Base-by-base conservation (phyloP, 116 monocot species). In the Posidonia oceanica region DNA sequence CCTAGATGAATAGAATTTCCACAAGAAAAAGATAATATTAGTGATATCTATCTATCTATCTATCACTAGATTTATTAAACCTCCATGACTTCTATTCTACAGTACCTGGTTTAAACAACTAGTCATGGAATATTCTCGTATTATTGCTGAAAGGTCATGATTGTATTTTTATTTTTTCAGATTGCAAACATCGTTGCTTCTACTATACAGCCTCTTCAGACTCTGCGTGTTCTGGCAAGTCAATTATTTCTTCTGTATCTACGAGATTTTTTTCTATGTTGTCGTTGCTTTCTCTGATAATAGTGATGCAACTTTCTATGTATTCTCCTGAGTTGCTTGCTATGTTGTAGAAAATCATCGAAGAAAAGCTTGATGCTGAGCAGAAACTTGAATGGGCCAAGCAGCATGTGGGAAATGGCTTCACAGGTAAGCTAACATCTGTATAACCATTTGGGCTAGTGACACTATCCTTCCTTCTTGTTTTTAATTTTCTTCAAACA, bases 171-270 rank as follows among this genome's bases (percentile, higher is more conserved):
- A 11, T 11, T 23, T 39, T 42, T 60, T 73, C 61, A 85, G 76
- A 74, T 77, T 13, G 83, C 89, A 81, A 83, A 75, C 36, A 86
- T 90, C 48, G 82, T 90, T 23, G 18, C 70, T 39, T 84, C 90
- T 68, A 79, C 77, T 17, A 86, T 89, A 78, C 89, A 86, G 66
- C 86, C 89, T 64, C 71, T 89, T 76, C 86, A 81, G 5, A 79
- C 63, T 70, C 61, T 83, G 51, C 22, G 16, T 66, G 75, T 75
- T 42, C 67, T 85, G 79, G 89, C 83, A 44, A 81, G 78, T 68
- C 56, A 67, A 23, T 16, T 5, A 1, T 64, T 17, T 42, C 17
- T 21, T 52, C 13, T 57, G 40, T 39, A 54, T 63, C 44, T 21
- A 41, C 38, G 12, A 22, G 16, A 41, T 20, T 75, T 29, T n/a